Conservation (phyloP, 805 yeast genomes). For the Wickerhamomyces mucosus region DNA sequence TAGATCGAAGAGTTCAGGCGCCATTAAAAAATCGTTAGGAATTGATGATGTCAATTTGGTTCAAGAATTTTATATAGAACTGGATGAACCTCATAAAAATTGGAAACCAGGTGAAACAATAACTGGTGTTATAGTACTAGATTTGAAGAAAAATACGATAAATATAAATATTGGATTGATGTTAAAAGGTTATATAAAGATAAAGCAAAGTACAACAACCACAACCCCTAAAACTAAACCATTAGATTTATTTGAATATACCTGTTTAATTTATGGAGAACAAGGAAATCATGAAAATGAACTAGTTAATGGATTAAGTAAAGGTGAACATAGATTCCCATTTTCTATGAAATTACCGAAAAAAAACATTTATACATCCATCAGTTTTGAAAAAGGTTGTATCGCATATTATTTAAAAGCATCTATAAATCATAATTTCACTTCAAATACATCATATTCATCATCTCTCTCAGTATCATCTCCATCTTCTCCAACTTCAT, state of each 20-base stretch:
- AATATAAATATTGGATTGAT: slow-evolving; percentile 45
- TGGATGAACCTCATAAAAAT: slow-evolving; percentile 66
- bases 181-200: slow-evolving; percentile 46
- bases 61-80: slow-evolving; percentile 57
- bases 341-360: slow-evolving; percentile 76
- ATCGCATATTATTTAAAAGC: slow-evolving; percentile 58
- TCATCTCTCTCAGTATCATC: slow-evolving; percentile 15
- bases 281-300: slow-evolving; percentile 12
- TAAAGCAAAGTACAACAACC: slow-evolving; percentile 39
- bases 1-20: slow-evolving; percentile 9
- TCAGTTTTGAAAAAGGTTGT: slow-evolving; percentile 81
- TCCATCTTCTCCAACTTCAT: slow-evolving; percentile 10
- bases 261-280: slow-evolving; percentile 48
- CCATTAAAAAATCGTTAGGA: slow-evolving; percentile 16
- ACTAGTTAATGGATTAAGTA: slow-evolving; percentile 38
- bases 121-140: slow-evolving; percentile 51
- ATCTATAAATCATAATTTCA: slow-evolving; percentile 17
- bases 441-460: slow-evolving; percentile 10
- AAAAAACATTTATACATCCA: slow-evolving; percentile 60
- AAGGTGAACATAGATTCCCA: slow-evolving; percentile 85
- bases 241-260: slow-evolving; percentile 46
- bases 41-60: slow-evolving; percentile 27
- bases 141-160: slow-evolving; percentile 44
- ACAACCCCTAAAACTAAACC: slow-evolving; percentile 44
- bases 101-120: slow-evolving; percentile 79